Conservation (phyloP, 106 monocot genomes). For the Allium fistulosum region DNA sequence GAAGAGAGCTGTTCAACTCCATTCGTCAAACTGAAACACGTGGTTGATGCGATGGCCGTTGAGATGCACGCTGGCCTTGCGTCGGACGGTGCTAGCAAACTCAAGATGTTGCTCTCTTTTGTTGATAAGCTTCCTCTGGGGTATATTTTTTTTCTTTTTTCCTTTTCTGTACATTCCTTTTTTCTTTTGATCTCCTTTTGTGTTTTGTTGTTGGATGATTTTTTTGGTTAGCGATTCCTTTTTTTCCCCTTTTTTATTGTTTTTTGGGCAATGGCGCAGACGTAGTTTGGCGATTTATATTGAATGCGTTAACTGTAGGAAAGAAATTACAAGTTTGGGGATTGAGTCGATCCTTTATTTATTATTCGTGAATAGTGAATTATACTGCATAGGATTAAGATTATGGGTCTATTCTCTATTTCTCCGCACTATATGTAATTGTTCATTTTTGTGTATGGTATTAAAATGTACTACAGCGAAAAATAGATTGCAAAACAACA, state of each 20-base stretch:
- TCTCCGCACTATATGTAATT: too few species aligned
- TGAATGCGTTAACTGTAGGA: too few species aligned
- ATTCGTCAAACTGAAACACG: conserved; percentile 40
- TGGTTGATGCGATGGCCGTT: conserved; percentile 76
- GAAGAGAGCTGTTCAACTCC: conserved; percentile 47
- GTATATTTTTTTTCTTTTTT: conserved; percentile 13
- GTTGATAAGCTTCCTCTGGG: conserved; percentile 53
- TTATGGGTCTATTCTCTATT: too few species aligned
- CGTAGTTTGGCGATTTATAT: neutral
- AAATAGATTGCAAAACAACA: too few species aligned
- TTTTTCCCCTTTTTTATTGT: neutral
- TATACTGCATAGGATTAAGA: too few species aligned
- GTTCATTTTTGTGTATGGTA: too few species aligned
- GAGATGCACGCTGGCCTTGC: conserved; percentile 89
- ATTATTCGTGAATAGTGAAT: too few species aligned
- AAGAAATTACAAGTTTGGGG: too few species aligned
- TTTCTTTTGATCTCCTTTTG: too few species aligned
- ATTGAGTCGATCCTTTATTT: too few species aligned
- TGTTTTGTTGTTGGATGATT: neutral
- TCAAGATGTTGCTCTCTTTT: conserved; percentile 73
- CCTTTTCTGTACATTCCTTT: neutral
- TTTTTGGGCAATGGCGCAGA: neutral
- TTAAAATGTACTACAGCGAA: too few species aligned
- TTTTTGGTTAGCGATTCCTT: neutral
- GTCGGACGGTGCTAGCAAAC: conserved; percentile 77